Evolutionary conservation across 164 flowering plant genomes (phyloP).

Genomic region (Nelumbo lutea): DNA sequence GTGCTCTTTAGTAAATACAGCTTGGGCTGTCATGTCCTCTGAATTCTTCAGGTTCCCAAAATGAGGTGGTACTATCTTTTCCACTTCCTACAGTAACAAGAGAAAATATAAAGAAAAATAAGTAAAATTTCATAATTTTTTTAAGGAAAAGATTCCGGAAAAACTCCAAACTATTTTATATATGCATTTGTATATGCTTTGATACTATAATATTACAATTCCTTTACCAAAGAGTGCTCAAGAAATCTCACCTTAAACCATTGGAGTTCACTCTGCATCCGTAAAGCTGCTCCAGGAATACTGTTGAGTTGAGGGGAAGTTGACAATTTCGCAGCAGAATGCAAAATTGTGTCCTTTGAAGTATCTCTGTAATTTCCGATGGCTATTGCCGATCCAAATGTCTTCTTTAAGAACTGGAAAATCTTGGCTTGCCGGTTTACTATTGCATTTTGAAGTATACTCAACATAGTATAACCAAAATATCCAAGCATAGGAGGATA

Average conservation of each 20-base stretch:
- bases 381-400: too few species aligned
- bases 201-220: background rate
- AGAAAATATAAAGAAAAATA: too few species aligned
- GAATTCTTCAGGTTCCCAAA: background rate
- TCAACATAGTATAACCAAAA: too few species aligned
- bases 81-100: too few species aligned
- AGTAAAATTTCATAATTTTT: too few species aligned
- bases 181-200: background rate
- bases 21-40: background rate
- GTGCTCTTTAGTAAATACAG: background rate
- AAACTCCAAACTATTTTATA: background rate
- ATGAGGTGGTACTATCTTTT: too few species aligned
- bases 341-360: background rate
- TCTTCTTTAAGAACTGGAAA: too few species aligned
- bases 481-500: too few species aligned
- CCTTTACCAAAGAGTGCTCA: background rate
- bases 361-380: too few species aligned
- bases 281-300: conserved; percentile 8
- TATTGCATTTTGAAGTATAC: too few species aligned
- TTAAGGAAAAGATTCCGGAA: too few species aligned
- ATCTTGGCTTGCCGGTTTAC: too few species aligned
- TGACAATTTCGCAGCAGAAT: background rate
- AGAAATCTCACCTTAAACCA: conserved; percentile 9
- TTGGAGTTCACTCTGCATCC: background rate
- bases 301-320: background rate